phyloP scores from a whole-genome alignment of 805 yeast genomes.

The Suhomyces xylopsoci region DNA sequence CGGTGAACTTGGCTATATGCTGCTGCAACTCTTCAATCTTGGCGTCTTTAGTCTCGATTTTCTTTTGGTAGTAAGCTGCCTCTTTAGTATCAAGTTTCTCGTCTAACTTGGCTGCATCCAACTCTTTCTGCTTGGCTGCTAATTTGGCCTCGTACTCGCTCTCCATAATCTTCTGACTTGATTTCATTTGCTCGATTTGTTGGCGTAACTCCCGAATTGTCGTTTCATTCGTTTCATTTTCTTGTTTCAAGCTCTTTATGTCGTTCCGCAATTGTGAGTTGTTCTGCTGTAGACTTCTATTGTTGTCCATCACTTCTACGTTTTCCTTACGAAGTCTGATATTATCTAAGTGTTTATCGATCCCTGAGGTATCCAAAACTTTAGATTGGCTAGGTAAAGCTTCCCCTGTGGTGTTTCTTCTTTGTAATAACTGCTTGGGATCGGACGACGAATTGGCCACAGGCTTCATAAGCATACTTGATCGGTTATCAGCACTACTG shows the following conservation, averaged over 20 bases:
- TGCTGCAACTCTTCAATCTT: slow-evolving; percentile 14
- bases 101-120: slow-evolving; percentile 5
- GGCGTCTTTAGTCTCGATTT: slow-evolving; percentile 11
- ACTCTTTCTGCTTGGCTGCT: slow-evolving; percentile 6
- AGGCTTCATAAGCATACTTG: slow-evolving; percentile 9
- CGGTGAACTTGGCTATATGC: slow-evolving; percentile 10
- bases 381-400: slow-evolving; percentile 9
- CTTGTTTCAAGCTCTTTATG: background rate
- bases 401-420: slow-evolving; percentile 8
- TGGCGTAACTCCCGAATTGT: background rate
- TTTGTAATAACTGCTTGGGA: slow-evolving; percentile 30
- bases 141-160: background rate
- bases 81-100: slow-evolving; percentile 6
- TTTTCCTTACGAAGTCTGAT: slow-evolving; percentile 35
- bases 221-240: background rate
- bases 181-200: background rate
- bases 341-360: slow-evolving; percentile 44
- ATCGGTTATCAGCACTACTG: background rate
- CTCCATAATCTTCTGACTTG: background rate
- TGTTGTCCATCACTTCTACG: slow-evolving; percentile 12
- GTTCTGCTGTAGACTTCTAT: background rate
- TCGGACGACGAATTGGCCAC: slow-evolving; percentile 12
- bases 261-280: background rate
- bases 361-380: slow-evolving; percentile 33
- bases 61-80: slow-evolving; percentile 11